Evolutionary conservation across 1,139 yeast genomes (phyloP).

Genomic region (Pichia sp.): DNA sequence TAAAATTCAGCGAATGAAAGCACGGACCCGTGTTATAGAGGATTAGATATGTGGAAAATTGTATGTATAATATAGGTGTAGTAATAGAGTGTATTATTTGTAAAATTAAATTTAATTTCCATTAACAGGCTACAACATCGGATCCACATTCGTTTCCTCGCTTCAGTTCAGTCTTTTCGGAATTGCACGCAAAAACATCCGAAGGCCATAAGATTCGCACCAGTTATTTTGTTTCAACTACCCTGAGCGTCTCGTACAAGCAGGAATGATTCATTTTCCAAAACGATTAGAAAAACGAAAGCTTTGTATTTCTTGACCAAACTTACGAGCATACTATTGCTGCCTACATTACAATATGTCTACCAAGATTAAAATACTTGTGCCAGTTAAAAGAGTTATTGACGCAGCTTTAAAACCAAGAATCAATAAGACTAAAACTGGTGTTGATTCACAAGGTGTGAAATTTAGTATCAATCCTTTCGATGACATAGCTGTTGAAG

Average conservation of each 20-base stretch:
- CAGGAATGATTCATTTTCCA: too few relatives aligned
- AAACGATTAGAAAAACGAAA: not conserved
- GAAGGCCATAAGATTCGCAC: not conserved
- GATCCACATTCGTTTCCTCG: too few relatives aligned
- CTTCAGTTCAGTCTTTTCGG: not conserved
- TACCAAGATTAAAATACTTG: conserved; percentile 55
- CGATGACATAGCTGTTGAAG: conserved; percentile 95
- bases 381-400: conserved; percentile 91
- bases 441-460: conserved; percentile 84
- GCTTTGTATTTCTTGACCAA: too few relatives aligned
- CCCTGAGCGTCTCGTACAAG: too few relatives aligned
- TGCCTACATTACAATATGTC: conserved; percentile 6
- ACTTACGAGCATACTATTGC: not conserved
- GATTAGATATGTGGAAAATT: conserved; percentile 6
- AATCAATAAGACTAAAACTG: conserved; percentile 78
- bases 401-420: conserved; percentile 93
- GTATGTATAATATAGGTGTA: not conserved
- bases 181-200: not conserved
- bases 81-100: not conserved
- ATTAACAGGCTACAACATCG: too few relatives aligned
- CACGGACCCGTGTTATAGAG: conserved; percentile 38
- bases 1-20: conserved; percentile 84
- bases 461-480: conserved; percentile 94
- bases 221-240: too few relatives aligned
- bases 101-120: too few relatives aligned